Conservation (phyloP, 2,329 filamentous ascomycete species). For the Metarhizium album region DNA sequence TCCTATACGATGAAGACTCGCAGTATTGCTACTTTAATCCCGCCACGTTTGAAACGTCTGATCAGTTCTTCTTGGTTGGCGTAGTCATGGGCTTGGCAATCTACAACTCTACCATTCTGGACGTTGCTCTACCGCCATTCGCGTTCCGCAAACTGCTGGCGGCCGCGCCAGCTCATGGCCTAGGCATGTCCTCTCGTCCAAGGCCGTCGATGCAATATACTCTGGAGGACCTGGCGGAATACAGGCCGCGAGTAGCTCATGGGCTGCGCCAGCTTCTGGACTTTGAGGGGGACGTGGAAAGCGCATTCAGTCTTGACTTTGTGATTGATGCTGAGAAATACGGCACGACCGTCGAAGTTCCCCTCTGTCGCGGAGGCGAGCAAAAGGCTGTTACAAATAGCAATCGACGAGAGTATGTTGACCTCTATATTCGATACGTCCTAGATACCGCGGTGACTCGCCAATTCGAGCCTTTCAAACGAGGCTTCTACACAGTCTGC, state of each 20-base stretch:
- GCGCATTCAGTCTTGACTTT: slow-evolving; percentile 74
- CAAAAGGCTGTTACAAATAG: slow-evolving; percentile 67
- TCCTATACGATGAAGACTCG: slow-evolving; percentile 85
- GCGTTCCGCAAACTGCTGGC: slow-evolving; percentile 80
- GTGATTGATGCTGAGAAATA: slow-evolving; percentile 68
- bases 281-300: slow-evolving; percentile 73
- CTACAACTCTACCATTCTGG: slow-evolving; percentile 88
- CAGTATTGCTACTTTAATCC: slow-evolving; percentile 90
- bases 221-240: slow-evolving; percentile 74
- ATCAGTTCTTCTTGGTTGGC: slow-evolving; percentile 85
- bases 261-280: slow-evolving; percentile 69
- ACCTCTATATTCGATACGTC: slow-evolving; percentile 69
- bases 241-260: slow-evolving; percentile 62
- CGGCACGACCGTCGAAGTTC: slow-evolving; percentile 53
- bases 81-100: slow-evolving; percentile 82
- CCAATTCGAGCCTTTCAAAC: slow-evolving; percentile 89
- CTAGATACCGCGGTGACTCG: slow-evolving; percentile 67
- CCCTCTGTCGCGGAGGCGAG: slow-evolving; percentile 65
- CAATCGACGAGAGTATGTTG: slow-evolving; percentile 79
- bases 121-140: slow-evolving; percentile 79
- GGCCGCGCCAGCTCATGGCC: slow-evolving; percentile 53
- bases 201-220: slow-evolving; percentile 59
- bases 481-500: slow-evolving; percentile 87
- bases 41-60: slow-evolving; percentile 77
- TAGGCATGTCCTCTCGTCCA: slow-evolving; percentile 43